phyloP scores from a whole-genome alignment of 495 filamentous ascomycete genomes.

The Trichoderma orchidacearum region DNA sequence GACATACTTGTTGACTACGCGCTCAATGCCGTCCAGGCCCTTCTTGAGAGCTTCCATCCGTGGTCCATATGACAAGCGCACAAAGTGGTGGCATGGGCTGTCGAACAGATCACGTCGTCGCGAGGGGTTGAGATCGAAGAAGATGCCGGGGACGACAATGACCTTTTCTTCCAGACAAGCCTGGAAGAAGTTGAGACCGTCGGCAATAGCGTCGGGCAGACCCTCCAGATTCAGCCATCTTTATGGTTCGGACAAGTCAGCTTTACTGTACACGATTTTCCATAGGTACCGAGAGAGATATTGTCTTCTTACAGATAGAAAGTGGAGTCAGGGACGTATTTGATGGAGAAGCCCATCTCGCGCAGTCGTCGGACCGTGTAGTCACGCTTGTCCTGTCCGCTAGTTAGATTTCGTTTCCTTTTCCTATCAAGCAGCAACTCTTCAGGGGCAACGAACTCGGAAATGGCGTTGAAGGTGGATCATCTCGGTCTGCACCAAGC shows the following conservation, averaged over 20 bases:
- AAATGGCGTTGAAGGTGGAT: slow-evolving; percentile 78
- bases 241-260: background rate
- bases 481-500: slow-evolving; percentile 75
- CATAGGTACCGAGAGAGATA: slow-evolving; percentile 49
- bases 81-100: slow-evolving; percentile 90
- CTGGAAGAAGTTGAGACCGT: slow-evolving; percentile 94
- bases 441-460: slow-evolving; percentile 19
- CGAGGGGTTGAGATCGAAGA: slow-evolving; percentile 85
- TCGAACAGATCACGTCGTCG: slow-evolving; percentile 85
- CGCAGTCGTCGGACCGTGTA: slow-evolving; percentile 66
- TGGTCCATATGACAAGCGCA: slow-evolving; percentile 82
- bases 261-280: slow-evolving; percentile 12
- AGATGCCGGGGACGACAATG: slow-evolving; percentile 90
- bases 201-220: slow-evolving; percentile 64
- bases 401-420: background rate
- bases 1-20: slow-evolving; percentile 54
- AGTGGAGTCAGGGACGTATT: slow-evolving; percentile 71
- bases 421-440: background rate
- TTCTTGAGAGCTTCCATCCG: slow-evolving; percentile 73
- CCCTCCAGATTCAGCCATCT: slow-evolving; percentile 36
- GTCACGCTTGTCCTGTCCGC: slow-evolving; percentile 60
- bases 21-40: slow-evolving; percentile 82
- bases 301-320: slow-evolving; percentile 58
- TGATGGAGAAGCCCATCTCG: slow-evolving; percentile 72
- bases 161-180: slow-evolving; percentile 84